Evolutionary conservation across 257 asterid genomes (phyloP), one percentile per base, ranked within the genome.

Genomic region (Cordia subcordata): DNA sequence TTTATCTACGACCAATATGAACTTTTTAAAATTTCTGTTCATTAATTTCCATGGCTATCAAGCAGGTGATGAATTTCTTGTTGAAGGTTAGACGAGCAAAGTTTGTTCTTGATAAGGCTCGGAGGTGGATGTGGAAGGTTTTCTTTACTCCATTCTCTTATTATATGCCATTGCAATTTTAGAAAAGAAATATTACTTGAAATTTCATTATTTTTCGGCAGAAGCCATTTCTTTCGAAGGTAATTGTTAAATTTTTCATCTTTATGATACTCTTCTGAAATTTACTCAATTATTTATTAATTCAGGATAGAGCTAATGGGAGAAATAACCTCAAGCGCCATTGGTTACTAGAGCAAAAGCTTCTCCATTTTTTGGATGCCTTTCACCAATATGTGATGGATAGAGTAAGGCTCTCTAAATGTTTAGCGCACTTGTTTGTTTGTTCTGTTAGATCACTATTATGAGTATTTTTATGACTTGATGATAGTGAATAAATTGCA

Each of bases 81-180:
- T 73, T 92, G 85, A 92, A 92, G 70, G 88, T 92, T 51, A 92
- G 81, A 68, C 97, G 91, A 68, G 99, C 99, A 53, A 92, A 89
- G 71, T 92, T 75, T 65, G 96, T 89, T 62, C 97, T 92, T 58
- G 99, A 92, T 68, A 86, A 92, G 77, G 83, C 85, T 67, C 87
- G 97, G 65, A 82, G 81, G 79, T 86, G 95, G 97, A 92, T 86
- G 97, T 92, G 94, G 96, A 92, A 92, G 96, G 98, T 90, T 64
- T 54, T 50, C n/a, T 59, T 39, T 77, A 57, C 57, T 58, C 55
- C 18, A 12, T 58, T 56, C 55, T 59, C 55, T 50, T 57, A 5
- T 44, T 50, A 38, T 53, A n/a, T 53, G 21, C 20, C 27, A 33
- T 42, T n/a, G 51, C 5, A 52, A 11, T 13, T n/a, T n/a, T n/a